Evolutionary conservation across 192 early-diverging fungal species (phyloP), one percentile per base, ranked within the genome.

Genomic region (Coemansia reversa): DNA sequence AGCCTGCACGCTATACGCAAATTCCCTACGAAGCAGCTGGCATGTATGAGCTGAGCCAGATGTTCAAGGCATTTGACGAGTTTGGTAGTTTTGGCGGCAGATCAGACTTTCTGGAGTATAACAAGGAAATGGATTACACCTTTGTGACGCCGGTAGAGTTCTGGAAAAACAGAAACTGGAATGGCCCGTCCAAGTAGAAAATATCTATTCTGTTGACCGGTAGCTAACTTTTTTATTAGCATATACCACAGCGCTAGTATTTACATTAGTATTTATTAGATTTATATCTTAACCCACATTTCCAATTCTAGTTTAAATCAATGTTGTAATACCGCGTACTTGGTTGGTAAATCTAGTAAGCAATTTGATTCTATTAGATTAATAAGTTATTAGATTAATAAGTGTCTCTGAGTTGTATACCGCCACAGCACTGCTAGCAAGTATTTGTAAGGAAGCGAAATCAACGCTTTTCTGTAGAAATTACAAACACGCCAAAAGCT

Each of bases 121-220:
- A 67, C 71, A 63, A 67, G 30, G 28, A 63, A 29, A 63, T 67
- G 30, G 50, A 63, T 1, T 54, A 67, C 57, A 67, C 14, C n/a
- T 62, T 62, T 22, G 60, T 64, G 19, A 67, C 70, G 28, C 70
- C 65, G 5, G 54, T 35, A 3, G 65, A 62, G 55, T 73, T 73
- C 60, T 73, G 70, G 70, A 66, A 73, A 60, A 66, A 63, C 65
- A 53, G 59, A 16, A 61, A 64, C 28, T 66, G 70, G 70, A 63
- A 64, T 92, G 95, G 62, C 90, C 75, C 66, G 6, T 57, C 63
- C 33, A 18, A 19, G 5, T 39, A 25, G 12, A 45, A 4, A 16
- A 4, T 3, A 45, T 45, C 12, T 16, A 45, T 16, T 45, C 3
- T 16, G 39, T 4, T 11, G 39, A 0, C 16, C 39, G 0, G 1